Evolutionary conservation across 306 rosid genomes (phyloP).

Genomic region (Lotus japonicus): DNA sequence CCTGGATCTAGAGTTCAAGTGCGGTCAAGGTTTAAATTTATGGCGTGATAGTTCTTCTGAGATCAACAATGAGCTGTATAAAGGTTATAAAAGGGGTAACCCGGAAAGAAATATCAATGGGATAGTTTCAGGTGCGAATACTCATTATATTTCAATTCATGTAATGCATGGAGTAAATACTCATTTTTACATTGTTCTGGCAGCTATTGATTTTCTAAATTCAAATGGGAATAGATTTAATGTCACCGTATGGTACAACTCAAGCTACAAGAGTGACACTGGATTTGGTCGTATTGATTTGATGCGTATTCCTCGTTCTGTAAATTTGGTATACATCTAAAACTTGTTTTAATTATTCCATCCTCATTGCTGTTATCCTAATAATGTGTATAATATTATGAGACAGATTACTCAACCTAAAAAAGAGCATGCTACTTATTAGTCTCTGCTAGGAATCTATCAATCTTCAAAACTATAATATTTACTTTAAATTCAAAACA

Average conservation of each 20-base stretch:
- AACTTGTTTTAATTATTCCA: background rate
- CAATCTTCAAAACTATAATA: background rate
- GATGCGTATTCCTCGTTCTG: slow-evolving; percentile 56
- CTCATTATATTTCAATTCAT: background rate
- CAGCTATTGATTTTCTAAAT: slow-evolving; percentile 79
- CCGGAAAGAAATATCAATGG: slow-evolving; percentile 28
- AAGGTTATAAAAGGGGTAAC: slow-evolving; percentile 50
- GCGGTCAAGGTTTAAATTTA: slow-evolving; percentile 41
- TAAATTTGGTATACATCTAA: slow-evolving; percentile 57
- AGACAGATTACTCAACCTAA: background rate
- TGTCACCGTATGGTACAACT: slow-evolving; percentile 68
- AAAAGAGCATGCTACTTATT: background rate
- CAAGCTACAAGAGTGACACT: slow-evolving; percentile 29
- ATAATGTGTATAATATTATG: background rate
- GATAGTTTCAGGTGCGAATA: slow-evolving; percentile 47
- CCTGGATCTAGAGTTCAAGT: slow-evolving; percentile 35
- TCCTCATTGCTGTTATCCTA: slow-evolving; percentile 1
- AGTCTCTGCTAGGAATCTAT: background rate
- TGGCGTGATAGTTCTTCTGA: slow-evolving; percentile 60
- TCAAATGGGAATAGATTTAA: slow-evolving; percentile 46
- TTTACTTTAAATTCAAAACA: background rate
- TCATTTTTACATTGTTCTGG: slow-evolving; percentile 18
- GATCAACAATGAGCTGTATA: slow-evolving; percentile 46
- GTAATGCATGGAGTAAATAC: slow-evolving; percentile 5
- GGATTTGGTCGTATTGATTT: slow-evolving; percentile 13